phyloP scores from a whole-genome alignment of 768 basidiomycete genomes.

The Royoungia palumana region DNA sequence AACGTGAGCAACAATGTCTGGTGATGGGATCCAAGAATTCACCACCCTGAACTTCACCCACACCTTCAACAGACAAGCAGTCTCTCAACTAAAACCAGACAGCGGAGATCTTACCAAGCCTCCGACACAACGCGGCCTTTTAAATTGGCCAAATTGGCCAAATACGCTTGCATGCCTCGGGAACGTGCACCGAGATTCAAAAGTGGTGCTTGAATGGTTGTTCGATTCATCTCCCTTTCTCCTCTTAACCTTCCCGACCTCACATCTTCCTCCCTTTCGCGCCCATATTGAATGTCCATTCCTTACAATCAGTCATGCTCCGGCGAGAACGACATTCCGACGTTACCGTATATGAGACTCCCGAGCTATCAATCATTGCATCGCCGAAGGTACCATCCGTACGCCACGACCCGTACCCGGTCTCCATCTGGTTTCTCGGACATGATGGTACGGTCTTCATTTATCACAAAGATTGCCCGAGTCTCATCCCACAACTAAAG shows the following conservation, averaged over 20 bases:
- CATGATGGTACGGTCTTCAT: constrained; percentile 8
- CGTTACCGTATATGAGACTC: constrained; percentile 17
- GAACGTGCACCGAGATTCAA: constrained; percentile 24
- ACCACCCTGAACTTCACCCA: constrained; percentile 13
- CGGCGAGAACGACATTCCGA: constrained; percentile 5
- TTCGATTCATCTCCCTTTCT: constrained; percentile 1
- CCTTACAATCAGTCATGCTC: constrained; percentile 19
- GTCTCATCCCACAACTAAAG: constrained; percentile 11
- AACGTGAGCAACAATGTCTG: constrained; percentile 10
- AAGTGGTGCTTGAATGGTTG: constrained; percentile 9
- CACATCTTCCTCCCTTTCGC: background rate
- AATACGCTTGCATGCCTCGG: constrained; percentile 21
- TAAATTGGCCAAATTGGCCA: constrained; percentile 12
- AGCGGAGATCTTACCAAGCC: constrained; percentile 21
- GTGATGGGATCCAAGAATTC: constrained; percentile 4
- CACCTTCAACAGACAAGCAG: constrained; percentile 12
- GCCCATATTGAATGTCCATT: constrained; percentile 12
- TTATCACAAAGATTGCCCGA: background rate
- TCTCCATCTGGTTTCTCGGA: background rate
- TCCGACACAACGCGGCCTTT: constrained; percentile 25
- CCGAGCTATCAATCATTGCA: constrained; percentile 20
- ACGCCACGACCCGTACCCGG: constrained; percentile 4
- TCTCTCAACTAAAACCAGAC: constrained; percentile 18
- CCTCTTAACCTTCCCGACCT: background rate
- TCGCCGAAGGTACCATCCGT: constrained; percentile 22